Base-by-base conservation (phyloP, 192 early-diverging fungal genomes). In the Obelidium mucronatum region DNA sequence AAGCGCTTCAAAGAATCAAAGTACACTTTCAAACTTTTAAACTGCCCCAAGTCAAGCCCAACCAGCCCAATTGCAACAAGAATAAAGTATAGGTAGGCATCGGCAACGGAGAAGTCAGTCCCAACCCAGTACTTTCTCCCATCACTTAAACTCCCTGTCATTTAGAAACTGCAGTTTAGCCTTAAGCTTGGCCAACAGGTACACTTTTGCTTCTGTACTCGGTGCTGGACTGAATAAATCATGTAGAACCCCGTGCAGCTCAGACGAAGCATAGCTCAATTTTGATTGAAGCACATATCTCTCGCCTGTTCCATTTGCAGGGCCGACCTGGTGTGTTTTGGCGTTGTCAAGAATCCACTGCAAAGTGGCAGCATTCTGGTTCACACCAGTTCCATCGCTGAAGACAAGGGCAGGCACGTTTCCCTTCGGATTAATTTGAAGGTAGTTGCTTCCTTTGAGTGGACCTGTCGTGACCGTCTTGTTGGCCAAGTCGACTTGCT, bases 391-490 rank as follows among this genome's bases (percentile, higher is more conserved):
- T 22, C 79, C 78, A 65, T 76, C 64, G 31, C 31, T 64, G 5
- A 79, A 26, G 1, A 82, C 80, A 17, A 79, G 35, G 1, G 78
- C 40, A 4, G 78, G 78, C 0, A 79, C 78, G 44, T 82, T 79
- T 36, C 80, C 79, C 55, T 82, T 79, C 17, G 78, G 79, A 37
- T 82, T 79, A 51, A 81, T 54, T 40, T 66, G 33, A 60, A 36
- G 75, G 34, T 40, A 79, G 34, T 79, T 64, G 5, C 37, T 19
- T 17, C 78, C 78, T 3, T 24, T 55, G 0, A 63, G 24, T 1
- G 76, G 67, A 28, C 78, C 78, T 30, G 61, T 82, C 11, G 75
- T 24, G 1, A 79, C n/a, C 28, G 35, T 80, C 31, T 79, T 48
- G 31, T 33, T 35, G 22, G 36, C n/a, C 22, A 81, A 26, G 72